phyloP scores from a whole-genome alignment of 2,329 filamentous ascomycete species.

The Claviceps digitariae region DNA sequence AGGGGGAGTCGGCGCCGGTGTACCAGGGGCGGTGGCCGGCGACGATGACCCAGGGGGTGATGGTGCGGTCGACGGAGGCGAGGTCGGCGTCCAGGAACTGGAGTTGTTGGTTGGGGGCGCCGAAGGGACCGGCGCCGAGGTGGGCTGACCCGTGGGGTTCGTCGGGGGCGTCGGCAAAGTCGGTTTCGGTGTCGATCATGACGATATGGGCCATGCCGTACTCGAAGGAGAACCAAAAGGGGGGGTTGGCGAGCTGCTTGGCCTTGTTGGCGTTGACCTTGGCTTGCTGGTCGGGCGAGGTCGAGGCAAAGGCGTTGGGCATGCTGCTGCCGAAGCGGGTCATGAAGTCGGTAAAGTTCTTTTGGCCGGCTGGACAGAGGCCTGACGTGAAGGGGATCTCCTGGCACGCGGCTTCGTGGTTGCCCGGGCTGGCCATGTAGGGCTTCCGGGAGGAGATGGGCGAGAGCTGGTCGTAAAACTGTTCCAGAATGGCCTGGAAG shows the following conservation, averaged over 20 bases:
- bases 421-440: conserved; percentile 34
- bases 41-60: conserved; percentile 5
- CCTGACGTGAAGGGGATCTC: conserved; percentile 24
- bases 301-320: conserved; percentile 36
- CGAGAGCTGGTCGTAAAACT: conserved; percentile 30
- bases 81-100: conserved; percentile 42
- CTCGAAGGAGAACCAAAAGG: conserved; percentile 15
- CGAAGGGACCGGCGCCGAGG: conserved; percentile 36
- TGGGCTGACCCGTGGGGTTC: conserved; percentile 11
- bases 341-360: conserved; percentile 48
- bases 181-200: conserved; percentile 22
- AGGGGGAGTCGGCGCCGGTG: conserved; percentile 22
- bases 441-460: conserved; percentile 37
- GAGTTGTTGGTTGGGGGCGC: conserved; percentile 32
- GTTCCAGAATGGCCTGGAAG: conserved; percentile 42
- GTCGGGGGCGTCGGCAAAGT: conserved; percentile 17
- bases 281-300: conserved; percentile 27
- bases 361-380: conserved; percentile 37
- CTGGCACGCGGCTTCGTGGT: conserved; percentile 41
- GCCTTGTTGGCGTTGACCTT: conserved; percentile 32
- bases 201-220: conserved; percentile 17
- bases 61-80: conserved; percentile 37
- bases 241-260: conserved; percentile 15
- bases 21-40: conserved; percentile 34
- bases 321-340: conserved; percentile 39